Evolutionary conservation across 306 rosid genomes (phyloP).

Genomic region (Alnus glutinosa): DNA sequence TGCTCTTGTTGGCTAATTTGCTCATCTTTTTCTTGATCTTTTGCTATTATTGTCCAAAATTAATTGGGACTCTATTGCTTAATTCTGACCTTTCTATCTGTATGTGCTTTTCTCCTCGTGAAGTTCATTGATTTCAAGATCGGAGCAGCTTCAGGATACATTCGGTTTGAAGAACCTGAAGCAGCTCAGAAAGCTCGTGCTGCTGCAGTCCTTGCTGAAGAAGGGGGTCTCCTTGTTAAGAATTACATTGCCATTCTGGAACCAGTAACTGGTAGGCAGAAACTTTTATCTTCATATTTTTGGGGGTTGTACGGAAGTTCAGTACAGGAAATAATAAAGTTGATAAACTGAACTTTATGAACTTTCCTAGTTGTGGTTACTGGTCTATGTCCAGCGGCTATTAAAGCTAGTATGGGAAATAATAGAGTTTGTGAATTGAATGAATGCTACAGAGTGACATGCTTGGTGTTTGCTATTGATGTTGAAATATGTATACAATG

Average conservation of each 20-base stretch:
- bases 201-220: slow-evolving; percentile 73
- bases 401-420: not conserved
- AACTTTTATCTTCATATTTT: not conserved
- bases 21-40: not conserved
- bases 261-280: slow-evolving; percentile 71
- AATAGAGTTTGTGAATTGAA: not conserved
- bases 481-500: not conserved
- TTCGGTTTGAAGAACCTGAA: slow-evolving; percentile 79
- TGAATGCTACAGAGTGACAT: not conserved
- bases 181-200: slow-evolving; percentile 91
- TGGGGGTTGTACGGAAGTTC: not conserved
- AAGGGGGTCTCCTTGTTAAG: slow-evolving; percentile 74
- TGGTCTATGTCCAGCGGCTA: not conserved
- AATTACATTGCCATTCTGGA: slow-evolving; percentile 68
- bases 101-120: slow-evolving; percentile 17
- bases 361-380: not conserved
- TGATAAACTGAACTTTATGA: too few species aligned
- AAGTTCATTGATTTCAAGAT: slow-evolving; percentile 83
- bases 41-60: not conserved
- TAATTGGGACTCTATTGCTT: slow-evolving; percentile 3
- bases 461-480: slow-evolving; percentile 1
- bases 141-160: slow-evolving; percentile 79
- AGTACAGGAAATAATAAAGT: not conserved
- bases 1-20: not conserved
- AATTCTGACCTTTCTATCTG: slow-evolving; percentile 18